Evolutionary conservation across 2,329 filamentous ascomycete genomes (phyloP), one percentile per base, ranked within the genome.

Genomic region (Colletotrichum sp.): DNA sequence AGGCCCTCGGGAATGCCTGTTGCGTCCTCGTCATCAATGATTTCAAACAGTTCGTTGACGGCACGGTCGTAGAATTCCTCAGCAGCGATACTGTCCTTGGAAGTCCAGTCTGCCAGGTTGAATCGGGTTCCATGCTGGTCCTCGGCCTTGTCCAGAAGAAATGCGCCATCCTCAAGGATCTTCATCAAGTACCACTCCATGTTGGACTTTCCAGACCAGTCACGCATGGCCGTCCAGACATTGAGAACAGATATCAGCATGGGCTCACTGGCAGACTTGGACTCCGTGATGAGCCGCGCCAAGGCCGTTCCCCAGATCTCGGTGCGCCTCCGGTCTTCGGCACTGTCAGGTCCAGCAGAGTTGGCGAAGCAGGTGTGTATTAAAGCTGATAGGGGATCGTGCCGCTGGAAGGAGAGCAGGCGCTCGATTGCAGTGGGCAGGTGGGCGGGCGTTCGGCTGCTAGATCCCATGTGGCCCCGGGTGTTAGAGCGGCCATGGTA

Each of bases 131-230:
- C 91, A 77, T 94, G 90, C 80, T 95, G 94, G 81, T 96, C 94
- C 84, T 96, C 95, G 81, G 95, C 93, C 81, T 94, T 93, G 81
- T 98, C 96, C 80, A 98, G 89, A 73, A 99, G 89, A 82, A 98
- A 98, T 52, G 96, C 94, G 79, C 97, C 97, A 80, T 98, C 95
- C 85, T 98, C 95, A 36, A 99, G 91, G 76, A 98, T 95, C 83
- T 97, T 95, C 95, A 98, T 97, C 15, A 99, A 91, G 84, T 96
- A 99, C 86, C 95, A 94, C 86, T 98, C 96, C 89, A 99, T 93
- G 78, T 96, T 97, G 79, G 93, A 92, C 81, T 94, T 96, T 73
- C 95, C 95, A 55, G 95, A 94, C 96, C 96, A 99, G 84, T 96
- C 93, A 77, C 95, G 93, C 90, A 96, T 95, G 72, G 92, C 90